Conservation (phyloP, 2,329 filamentous ascomycete genomes). For the Albifimbria verrucaria region DNA sequence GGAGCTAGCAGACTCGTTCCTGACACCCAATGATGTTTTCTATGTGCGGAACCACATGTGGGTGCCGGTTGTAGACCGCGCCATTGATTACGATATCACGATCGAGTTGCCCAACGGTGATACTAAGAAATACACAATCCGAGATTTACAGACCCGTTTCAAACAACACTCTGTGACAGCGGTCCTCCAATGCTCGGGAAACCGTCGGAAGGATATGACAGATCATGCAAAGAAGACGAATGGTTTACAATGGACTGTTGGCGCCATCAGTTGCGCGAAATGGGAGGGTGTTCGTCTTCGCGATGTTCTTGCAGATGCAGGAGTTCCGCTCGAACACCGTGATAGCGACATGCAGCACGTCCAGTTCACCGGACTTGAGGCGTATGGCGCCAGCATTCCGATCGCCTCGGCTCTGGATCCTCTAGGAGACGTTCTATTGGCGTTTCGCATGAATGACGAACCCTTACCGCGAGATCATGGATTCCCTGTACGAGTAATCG, state of each 20-base stretch:
- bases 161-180: conserved; percentile 38
- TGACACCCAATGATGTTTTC: conserved; percentile 84
- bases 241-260: conserved; percentile 44
- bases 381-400: conserved; percentile 40
- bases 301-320: conserved; percentile 41
- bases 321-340: conserved; percentile 13
- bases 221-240: conserved; percentile 37
- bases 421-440: conserved; percentile 53
- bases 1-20: conserved; percentile 53
- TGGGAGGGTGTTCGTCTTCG: conserved; percentile 43
- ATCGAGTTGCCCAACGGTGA: conserved; percentile 41
- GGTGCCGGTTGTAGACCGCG: conserved; percentile 46
- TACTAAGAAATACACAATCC: conserved; percentile 34
- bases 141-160: conserved; percentile 42
- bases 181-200: conserved; percentile 70
- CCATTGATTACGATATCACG: conserved; percentile 32
- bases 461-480: conserved; percentile 79
- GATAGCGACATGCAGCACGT: conserved; percentile 26
- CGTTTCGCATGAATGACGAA: conserved; percentile 89
- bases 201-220: conserved; percentile 69
- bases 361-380: conserved; percentile 36
- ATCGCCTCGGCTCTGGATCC: conserved; percentile 37
- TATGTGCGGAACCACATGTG: conserved; percentile 89
- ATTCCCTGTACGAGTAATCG: conserved; percentile 74
- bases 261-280: conserved; percentile 42